Evolutionary conservation across 176 grass and related monocot genomes (phyloP).

Genomic region (Oryza officinalis): DNA sequence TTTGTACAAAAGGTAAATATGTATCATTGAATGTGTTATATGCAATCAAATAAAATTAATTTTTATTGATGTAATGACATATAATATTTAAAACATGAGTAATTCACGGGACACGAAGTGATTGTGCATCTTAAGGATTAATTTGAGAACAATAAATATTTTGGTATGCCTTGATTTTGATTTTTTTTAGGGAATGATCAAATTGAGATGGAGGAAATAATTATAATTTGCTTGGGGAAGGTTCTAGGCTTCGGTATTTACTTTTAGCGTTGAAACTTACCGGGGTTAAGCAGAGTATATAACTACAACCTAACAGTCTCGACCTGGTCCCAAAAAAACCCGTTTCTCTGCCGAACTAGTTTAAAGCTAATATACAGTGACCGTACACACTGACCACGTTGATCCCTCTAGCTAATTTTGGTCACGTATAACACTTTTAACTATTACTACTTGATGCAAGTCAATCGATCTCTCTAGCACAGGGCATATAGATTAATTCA

Average conservation of each 20-base stretch:
- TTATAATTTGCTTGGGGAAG: not conserved
- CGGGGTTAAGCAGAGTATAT: not conserved
- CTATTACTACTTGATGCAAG: not conserved
- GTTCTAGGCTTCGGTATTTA: constrained; percentile 9
- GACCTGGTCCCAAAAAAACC: not conserved
- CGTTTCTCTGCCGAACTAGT: not conserved
- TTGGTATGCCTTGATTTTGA: too few relatives aligned
- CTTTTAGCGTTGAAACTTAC: not conserved
- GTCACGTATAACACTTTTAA: not conserved
- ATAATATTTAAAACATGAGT: too few relatives aligned
- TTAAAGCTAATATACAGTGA: not conserved
- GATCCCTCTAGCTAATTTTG: not conserved
- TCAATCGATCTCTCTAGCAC: not conserved
- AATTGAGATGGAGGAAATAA: too few relatives aligned
- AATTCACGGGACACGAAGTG: too few relatives aligned
- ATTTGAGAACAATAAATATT: too few relatives aligned
- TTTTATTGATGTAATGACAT: too few relatives aligned
- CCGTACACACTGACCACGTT: not conserved
- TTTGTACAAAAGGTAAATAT: too few relatives aligned
- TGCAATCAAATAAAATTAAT: too few relatives aligned
- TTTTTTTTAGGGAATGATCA: too few relatives aligned
- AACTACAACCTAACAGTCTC: too few relatives aligned
- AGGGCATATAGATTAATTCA: not conserved
- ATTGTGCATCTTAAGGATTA: too few relatives aligned
- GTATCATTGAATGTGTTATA: too few relatives aligned